Base-by-base conservation (phyloP, 176 grass and related monocot species). In the Carex scoparia region DNA sequence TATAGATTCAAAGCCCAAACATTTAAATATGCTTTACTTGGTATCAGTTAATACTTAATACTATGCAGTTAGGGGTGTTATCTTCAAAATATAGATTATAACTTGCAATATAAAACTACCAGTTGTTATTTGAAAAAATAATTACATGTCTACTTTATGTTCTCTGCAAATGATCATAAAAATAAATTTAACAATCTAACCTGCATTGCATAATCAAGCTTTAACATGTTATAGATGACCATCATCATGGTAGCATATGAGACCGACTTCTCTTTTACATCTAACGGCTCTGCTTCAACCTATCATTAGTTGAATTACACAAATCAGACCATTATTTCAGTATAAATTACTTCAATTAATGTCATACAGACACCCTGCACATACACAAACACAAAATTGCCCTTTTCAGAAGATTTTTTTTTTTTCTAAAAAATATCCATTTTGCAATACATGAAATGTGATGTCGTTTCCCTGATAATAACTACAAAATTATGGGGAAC, bases 201-300 rank as follows among this genome's bases (percentile, higher is more conserved):
- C 87, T 97, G 89, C 89, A 97, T 93, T 12, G 13, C 69, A 62
- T 89, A 85, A 60, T 92, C 94, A 76, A 94, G 91, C 74, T 94
- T 94, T 67, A 97, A 82, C 91, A 94, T 97, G 19, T 87, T 87
- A 46, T 37, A 48, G 28, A 94, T 85, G 19, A 82, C 53, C 15
- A 37, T 81, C 88, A 94, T 94, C 31, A 80, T 30, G 0, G 68
- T 86, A n/a, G 88, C 85, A 3, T 84, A 23, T 0, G 87, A 89
- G 49, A 81, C 74, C 27, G 85, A 59, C 0, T 18, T 65, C 32
- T 90, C 82, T 79, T 90, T 54, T 31, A 81, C 79, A 79, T 92
- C 72, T 51, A 71, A 33, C 30, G 16, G 32, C 57, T 35, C 56
- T 5, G 42, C 80, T 80, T 88, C 66, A 57, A 89, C 85, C 89